These are phyloP conservation scores for Rhizoclosmatium sp. DNA, from an alignment of 192 early-diverging fungal species.

Conservation along the genomic window DNA sequence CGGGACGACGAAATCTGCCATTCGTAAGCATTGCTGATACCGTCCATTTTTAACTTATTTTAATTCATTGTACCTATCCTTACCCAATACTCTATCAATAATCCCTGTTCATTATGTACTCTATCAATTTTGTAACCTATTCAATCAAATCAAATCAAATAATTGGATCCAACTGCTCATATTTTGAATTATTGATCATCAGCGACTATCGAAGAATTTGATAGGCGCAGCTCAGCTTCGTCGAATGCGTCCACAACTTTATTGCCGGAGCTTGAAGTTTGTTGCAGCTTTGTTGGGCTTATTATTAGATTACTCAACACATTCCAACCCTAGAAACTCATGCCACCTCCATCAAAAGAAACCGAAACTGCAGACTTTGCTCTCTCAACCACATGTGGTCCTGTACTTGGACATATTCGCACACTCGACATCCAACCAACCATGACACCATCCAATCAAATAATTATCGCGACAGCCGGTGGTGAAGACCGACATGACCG, in stretches of 20 bases:
- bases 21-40: too few species aligned
- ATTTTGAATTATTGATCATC: too few species aligned
- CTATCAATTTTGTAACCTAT: too few species aligned
- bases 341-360: conserved; percentile 49
- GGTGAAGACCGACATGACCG: conserved; percentile 55
- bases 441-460: conserved; percentile 17
- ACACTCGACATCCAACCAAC: conserved; percentile 48
- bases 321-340: conserved; percentile 23
- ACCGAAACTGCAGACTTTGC: conserved; percentile 52
- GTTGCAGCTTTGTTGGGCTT: too few species aligned
- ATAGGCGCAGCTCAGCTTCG: conserved; percentile 7
- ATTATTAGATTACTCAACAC: too few species aligned
- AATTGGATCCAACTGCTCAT: too few species aligned
- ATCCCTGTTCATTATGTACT: too few species aligned
- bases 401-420: conserved; percentile 45
- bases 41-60: too few species aligned
- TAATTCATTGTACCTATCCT: too few species aligned
- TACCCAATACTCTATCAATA: too few species aligned
- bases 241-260: conserved; percentile 1
- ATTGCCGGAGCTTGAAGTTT: conserved; percentile 19
- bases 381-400: conserved; percentile 50
- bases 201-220: not conserved
- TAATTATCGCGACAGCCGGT: conserved; percentile 57
- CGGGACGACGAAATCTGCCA: too few species aligned
- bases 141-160: too few species aligned